Conservation (phyloP, 495 filamentous ascomycete genomes). For the Hyaloscypha bicolor region DNA sequence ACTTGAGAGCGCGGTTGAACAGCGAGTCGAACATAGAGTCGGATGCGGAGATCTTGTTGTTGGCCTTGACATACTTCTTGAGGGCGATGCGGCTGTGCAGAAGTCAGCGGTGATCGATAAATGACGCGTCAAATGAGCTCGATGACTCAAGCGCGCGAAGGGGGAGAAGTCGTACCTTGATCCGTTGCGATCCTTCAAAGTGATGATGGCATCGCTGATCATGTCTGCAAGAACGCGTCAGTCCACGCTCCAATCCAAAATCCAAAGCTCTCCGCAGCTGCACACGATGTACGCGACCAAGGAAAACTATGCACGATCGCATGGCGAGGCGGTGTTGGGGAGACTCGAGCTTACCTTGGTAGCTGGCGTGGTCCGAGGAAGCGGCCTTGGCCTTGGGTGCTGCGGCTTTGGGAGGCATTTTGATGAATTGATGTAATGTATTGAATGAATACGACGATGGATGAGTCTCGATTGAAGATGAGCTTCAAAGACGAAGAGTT, state of each 20-base stretch:
- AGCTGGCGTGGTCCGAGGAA: slow-evolving; percentile 29
- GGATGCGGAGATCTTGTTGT: slow-evolving; percentile 82
- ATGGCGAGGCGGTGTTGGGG: slow-evolving; percentile 26
- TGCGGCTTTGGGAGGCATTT: slow-evolving; percentile 31
- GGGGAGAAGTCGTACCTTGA: slow-evolving; percentile 67
- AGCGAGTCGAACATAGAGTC: slow-evolving; percentile 81
- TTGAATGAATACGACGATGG: slow-evolving; percentile 20
- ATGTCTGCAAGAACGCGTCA: slow-evolving; percentile 52
- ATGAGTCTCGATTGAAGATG: slow-evolving; percentile 8
- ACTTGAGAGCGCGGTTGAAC: slow-evolving; percentile 90
- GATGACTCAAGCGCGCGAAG: neutral
- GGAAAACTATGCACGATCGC: slow-evolving; percentile 13
- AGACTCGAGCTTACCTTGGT: slow-evolving; percentile 28
- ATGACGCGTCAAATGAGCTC: slow-evolving; percentile 22
- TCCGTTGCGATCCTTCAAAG: slow-evolving; percentile 47
- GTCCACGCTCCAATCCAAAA: slow-evolving; percentile 7
- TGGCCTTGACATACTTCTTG: slow-evolving; percentile 97
- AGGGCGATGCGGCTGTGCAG: slow-evolving; percentile 81
- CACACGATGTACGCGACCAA: slow-evolving; percentile 20
- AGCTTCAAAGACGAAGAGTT: slow-evolving; percentile 4
- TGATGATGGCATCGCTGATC: slow-evolving; percentile 69
- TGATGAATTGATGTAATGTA: slow-evolving; percentile 26
- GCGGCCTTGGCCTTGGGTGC: slow-evolving; percentile 28
- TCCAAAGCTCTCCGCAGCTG: slow-evolving; percentile 17
- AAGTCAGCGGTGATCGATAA: slow-evolving; percentile 15